Evolutionary conservation across 1,284 basidiomycete genomes (phyloP).

Genomic region (Pascua sp.): DNA sequence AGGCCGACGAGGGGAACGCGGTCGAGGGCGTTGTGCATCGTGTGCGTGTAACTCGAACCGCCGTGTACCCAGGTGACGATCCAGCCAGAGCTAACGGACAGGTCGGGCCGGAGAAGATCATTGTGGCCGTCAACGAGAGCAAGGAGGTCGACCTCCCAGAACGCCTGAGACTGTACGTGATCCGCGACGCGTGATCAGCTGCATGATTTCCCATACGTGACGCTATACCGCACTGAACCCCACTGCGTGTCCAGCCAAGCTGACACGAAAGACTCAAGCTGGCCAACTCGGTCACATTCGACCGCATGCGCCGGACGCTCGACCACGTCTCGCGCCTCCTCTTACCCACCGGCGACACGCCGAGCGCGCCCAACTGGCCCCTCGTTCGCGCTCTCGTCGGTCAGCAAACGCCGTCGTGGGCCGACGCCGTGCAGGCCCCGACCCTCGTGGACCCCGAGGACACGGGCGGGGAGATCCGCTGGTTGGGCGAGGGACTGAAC

Average conservation of each 20-base stretch:
- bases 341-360: constrained; percentile 14
- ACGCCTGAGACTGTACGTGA: constrained; percentile 61
- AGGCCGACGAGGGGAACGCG: constrained; percentile 33
- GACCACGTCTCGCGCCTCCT: constrained; percentile 59
- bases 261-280: constrained; percentile 64
- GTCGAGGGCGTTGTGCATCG: constrained; percentile 80
- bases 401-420: constrained; percentile 32
- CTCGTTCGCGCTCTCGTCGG: constrained; percentile 68
- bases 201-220: constrained; percentile 58
- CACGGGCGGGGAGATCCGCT: constrained; percentile 53
- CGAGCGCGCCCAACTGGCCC: constrained; percentile 23
- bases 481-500: constrained; percentile 75
- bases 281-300: constrained; percentile 86
- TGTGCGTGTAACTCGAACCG: constrained; percentile 46
- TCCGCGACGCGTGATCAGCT: constrained; percentile 32
- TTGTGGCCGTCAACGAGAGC: constrained; percentile 66
- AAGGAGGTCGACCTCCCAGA: constrained; percentile 77
- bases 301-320: constrained; percentile 80
- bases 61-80: constrained; percentile 1
- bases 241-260: background rate
- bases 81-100: constrained; percentile 41
- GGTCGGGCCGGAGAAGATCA: constrained; percentile 72
- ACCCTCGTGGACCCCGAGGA: constrained; percentile 6
- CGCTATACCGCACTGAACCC: no score
- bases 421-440: constrained; percentile 2